Evolutionary conservation across 352 stramenopile genomes (phyloP), one percentile per base, ranked within the genome.

Genomic region (Phytopythium mirpurense): DNA sequence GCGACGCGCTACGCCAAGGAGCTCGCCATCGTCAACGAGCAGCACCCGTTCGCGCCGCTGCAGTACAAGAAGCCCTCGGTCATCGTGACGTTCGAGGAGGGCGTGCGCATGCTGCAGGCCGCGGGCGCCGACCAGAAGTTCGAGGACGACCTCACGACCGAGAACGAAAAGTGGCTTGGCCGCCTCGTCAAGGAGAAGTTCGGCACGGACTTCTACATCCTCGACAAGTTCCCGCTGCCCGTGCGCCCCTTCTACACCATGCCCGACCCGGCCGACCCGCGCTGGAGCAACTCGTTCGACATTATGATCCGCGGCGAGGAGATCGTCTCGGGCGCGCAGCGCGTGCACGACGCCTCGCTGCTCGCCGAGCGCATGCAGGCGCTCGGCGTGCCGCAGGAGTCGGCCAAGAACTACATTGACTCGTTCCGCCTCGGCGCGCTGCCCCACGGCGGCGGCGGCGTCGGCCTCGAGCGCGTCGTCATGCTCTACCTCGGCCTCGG

Each of bases 231-330:
- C 82, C 97, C 97, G 31, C 68, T 99, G n/a, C 66, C 83, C 24
- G 95, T 99, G 60, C 89, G 97, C 71, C 97, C 97, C 54, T 99
- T 99, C 76, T 99, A 99, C 86, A 99, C 97, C 47, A 99, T 99
- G 97, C 97, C 97, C 12, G 91, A 98, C 78, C 95, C 96, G 46
- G 88, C 90, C 24, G 90, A 99, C 83, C 76, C 85, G 70, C 72
- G 73, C 57, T 88, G 91, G 83, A 85, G 92, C 68, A 99, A 99
- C 78, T 98, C 84, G 71, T 99, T 98, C 67, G 97, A 99, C 76
- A 96, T 99, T 57, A 99, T 99, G 80, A 99, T 99, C 65, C 95
- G 97, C 56, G 97, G 97, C 21, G 96, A 99, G 80, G 97, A 99
- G 81, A 99, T 99, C 67, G 80, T 99, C n/a, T 99, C 95, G 10